A percentile compares a stretch with the other conserved stretches of the same genome.
Evolutionary conservation across 768 basidiomycete genomes (phyloP).

Genomic region (Pisolithus tinctorius): DNA sequence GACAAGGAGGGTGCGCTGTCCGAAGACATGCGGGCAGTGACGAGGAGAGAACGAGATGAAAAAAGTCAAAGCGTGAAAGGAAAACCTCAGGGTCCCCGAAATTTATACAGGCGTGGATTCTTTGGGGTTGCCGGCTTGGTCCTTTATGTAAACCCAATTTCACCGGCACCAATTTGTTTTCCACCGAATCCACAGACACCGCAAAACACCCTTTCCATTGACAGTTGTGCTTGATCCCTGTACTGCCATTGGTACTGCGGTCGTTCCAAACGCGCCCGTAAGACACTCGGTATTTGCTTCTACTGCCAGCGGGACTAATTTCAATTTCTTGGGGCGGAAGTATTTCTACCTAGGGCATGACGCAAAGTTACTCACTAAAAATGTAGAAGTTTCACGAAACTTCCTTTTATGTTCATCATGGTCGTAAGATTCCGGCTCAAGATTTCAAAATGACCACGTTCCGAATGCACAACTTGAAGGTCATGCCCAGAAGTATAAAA

Average conservation of each 20-base stretch:
- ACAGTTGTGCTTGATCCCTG: neutral
- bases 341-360: neutral
- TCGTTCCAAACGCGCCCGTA: neutral
- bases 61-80: slow-evolving; percentile 7
- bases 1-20: slow-evolving; percentile 15
- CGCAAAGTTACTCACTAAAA: too few relatives aligned
- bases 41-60: slow-evolving; percentile 10
- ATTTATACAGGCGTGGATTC: slow-evolving; percentile 27
- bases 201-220: neutral
- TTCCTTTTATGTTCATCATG: too few relatives aligned
- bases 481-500: too few relatives aligned
- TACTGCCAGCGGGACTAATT: neutral
- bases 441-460: too few relatives aligned
- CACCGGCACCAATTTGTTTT: neutral
- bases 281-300: neutral
- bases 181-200: neutral
- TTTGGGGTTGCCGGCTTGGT: slow-evolving; percentile 21
- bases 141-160: neutral
- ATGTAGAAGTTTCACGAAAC: too few relatives aligned
- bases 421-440: too few relatives aligned
- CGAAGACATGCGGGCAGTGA: slow-evolving; percentile 15
- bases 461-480: too few relatives aligned
- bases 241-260: neutral
- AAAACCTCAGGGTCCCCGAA: neutral
- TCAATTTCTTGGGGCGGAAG: neutral